Conservation (phyloP, 2,329 filamentous ascomycete genomes). For the Calycina herbarum region DNA sequence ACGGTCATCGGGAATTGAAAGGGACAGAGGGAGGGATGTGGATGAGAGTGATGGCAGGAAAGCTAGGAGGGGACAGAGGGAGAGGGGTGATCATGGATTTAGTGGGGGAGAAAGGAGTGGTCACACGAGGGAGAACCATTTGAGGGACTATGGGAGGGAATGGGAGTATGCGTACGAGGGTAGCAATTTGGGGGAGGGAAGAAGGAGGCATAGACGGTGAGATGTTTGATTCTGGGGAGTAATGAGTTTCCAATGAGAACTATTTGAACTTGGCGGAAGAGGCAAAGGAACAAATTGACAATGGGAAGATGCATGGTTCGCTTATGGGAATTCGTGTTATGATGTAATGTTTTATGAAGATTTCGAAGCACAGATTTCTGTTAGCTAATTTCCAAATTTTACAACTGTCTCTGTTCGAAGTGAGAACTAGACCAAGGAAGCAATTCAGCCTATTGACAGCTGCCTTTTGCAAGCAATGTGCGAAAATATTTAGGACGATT, state of each 20-base stretch:
- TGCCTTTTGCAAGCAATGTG: too few relatives aligned
- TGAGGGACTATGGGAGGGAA: slow-evolving; percentile 1
- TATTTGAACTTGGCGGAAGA: not conserved
- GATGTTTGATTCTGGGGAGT: not conserved
- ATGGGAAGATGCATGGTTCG: not conserved
- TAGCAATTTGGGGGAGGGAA: not conserved
- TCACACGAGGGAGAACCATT: slow-evolving; percentile 1
- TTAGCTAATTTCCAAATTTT: not conserved
- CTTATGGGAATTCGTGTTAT: not conserved
- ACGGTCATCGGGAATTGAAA: not conserved
- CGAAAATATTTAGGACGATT: too few relatives aligned
- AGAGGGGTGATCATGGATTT: not conserved
- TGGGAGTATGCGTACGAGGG: not conserved
- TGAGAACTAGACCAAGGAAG: too few relatives aligned
- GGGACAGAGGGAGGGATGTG: not conserved
- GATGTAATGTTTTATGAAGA: not conserved
- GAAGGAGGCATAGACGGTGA: not conserved
- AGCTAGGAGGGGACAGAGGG: not conserved
- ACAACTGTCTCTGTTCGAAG: too few relatives aligned
- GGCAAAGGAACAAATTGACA: not conserved
- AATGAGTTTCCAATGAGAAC: not conserved
- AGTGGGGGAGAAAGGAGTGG: not conserved
- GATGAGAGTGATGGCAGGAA: not conserved
- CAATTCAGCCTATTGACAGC: too few relatives aligned
- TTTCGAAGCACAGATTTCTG: not conserved